Conservation (phyloP, 2,329 filamentous ascomycete species). For the Fusarium algeriense region DNA sequence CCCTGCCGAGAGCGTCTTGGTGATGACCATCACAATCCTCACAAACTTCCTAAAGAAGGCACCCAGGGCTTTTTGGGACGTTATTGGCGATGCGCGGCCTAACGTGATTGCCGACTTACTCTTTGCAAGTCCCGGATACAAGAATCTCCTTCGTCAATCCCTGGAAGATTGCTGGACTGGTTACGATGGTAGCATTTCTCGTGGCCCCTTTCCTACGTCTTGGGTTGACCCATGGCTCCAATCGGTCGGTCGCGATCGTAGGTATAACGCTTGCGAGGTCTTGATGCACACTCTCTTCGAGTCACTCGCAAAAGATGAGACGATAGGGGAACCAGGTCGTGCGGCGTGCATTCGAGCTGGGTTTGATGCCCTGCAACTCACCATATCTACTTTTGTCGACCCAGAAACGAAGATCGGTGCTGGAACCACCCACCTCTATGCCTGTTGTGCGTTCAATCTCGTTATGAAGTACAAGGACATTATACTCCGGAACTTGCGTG, state of each 20-base stretch:
- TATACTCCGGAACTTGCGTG: conserved; percentile 59
- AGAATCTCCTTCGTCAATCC: conserved; percentile 71
- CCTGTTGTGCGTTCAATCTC: conserved; percentile 74
- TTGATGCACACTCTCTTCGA: conserved; percentile 81
- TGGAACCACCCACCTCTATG: conserved; percentile 70
- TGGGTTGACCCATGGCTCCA: conserved; percentile 85
- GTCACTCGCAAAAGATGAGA: conserved; percentile 66
- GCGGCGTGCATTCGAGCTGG: conserved; percentile 74
- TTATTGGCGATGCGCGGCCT: conserved; percentile 83
- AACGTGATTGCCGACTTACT: conserved; percentile 86
- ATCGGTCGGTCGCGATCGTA: conserved; percentile 80
- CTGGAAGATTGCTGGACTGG: conserved; percentile 59
- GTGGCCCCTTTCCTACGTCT: conserved; percentile 74
- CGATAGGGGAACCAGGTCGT: conserved; percentile 68
- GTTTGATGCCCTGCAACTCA: conserved; percentile 69
- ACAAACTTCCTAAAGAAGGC: conserved; percentile 79
- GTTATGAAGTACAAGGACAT: conserved; percentile 72
- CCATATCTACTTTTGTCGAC: conserved; percentile 68
- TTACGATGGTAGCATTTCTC: conserved; percentile 59
- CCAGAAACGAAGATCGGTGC: conserved; percentile 58
- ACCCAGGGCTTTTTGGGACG: conserved; percentile 86
- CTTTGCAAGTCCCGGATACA: conserved; percentile 77
- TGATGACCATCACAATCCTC: conserved; percentile 77
- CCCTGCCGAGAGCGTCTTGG: conserved; percentile 69
- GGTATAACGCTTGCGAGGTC: conserved; percentile 84